phyloP scores from a whole-genome alignment of 2,329 filamentous ascomycete species.

The Zarea fungicola region DNA sequence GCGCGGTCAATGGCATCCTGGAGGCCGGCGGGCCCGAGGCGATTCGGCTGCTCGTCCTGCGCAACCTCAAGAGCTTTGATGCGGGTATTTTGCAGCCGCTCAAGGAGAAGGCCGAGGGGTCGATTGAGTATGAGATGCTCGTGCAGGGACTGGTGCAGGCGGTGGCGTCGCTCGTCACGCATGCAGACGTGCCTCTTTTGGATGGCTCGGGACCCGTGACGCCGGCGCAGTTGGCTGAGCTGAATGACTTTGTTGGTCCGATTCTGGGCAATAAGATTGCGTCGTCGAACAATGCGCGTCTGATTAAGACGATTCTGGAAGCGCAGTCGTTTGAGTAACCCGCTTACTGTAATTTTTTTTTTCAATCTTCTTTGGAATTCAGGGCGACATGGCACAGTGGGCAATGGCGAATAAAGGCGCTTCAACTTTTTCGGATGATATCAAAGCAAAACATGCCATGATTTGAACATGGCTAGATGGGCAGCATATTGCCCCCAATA shows the following conservation, averaged over 20 bases:
- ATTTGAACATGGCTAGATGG: background rate
- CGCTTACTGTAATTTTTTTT: too few species aligned
- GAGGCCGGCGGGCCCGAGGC: slow-evolving; percentile 66
- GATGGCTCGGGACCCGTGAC: slow-evolving; percentile 29
- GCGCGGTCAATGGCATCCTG: slow-evolving; percentile 74
- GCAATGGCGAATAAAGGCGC: background rate
- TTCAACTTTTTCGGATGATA: background rate
- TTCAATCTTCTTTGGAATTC: slow-evolving; percentile 13
- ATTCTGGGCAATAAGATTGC: slow-evolving; percentile 47
- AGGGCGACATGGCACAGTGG: background rate
- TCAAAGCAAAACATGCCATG: background rate
- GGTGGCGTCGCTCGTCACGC: slow-evolving; percentile 39
- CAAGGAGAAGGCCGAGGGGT: slow-evolving; percentile 43
- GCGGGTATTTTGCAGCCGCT: slow-evolving; percentile 48
- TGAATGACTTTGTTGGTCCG: slow-evolving; percentile 51
- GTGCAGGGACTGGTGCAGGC: slow-evolving; percentile 52
- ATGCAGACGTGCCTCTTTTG: slow-evolving; percentile 31
- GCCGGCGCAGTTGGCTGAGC: slow-evolving; percentile 37
- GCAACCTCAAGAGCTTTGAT: slow-evolving; percentile 52
- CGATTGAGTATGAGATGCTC: slow-evolving; percentile 51
- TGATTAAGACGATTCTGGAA: slow-evolving; percentile 49
- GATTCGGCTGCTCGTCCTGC: slow-evolving; percentile 50
- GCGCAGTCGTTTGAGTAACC: slow-evolving; percentile 50
- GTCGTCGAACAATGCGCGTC: slow-evolving; percentile 37
- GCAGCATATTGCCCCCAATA: too few species aligned